Evolutionary conservation across 2,329 filamentous ascomycete genomes (phyloP), one percentile per base, ranked within the genome.

Genomic region (Diaporthe ampelina): DNA sequence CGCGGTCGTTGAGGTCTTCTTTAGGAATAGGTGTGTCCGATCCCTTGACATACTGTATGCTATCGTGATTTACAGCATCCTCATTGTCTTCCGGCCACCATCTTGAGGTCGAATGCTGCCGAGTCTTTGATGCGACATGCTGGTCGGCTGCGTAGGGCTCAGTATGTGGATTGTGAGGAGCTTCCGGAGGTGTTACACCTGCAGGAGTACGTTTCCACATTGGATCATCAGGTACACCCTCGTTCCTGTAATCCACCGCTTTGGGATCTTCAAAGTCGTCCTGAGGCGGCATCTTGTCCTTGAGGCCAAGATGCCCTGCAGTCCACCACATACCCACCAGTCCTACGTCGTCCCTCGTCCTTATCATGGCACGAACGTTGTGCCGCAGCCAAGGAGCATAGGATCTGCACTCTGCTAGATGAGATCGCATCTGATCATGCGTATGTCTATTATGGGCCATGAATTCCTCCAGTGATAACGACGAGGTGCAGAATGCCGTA

Each of bases 401-500:
- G 3, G 65, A 57, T 17, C 29, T 26, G 54, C 75, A 76, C 9
- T 58, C 35, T 26, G 57, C 52, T 7, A 43, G 29, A 40, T 76
- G 75, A 43, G 35, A 80, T 77, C 54, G 73, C 58, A 74, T 48
- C 43, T 69, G 74, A 29, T 50, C 32, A 19, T 26, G 59, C 1
- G 61, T 72, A 10, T 74, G 24, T 59, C 59, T 77, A 76, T 70
- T 78, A 77, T 72, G 77, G 40, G 58, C 73, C 19, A 70, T 76
- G 21, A 79, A 76, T 1, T 74, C 76, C 0, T 75, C 11, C 6
- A 81, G 82, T 1, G 88, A 82, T 13, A 85, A 80, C 0, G 97
- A 83, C 0, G 91, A 88, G 6, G 88, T 87, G 82, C 96, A 98
- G 81, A 98, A 98, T 0, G 91, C 85, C 0, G 91, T 89, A 3